Percentiles rank a stretch among this genome's conserved stretches.
Conservation (phyloP, 306 rosid species). For the Glycine latifolia region DNA sequence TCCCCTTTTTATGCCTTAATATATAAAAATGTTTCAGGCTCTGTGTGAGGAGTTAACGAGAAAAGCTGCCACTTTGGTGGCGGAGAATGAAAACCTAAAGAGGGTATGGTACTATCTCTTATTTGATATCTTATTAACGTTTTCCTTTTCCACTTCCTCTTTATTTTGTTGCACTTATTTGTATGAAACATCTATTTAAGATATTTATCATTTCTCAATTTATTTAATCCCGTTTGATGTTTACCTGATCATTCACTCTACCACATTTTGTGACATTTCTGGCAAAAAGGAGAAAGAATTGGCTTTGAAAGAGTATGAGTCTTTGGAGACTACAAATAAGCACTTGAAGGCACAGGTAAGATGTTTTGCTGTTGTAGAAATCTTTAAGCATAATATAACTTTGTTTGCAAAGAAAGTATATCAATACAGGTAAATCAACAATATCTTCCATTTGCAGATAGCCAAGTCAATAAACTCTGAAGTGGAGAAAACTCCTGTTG, state of each 20-base stretch:
- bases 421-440: slow-evolving; percentile 16
- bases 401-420: slow-evolving; percentile 30
- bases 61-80: slow-evolving; percentile 76
- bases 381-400: slow-evolving; percentile 33
- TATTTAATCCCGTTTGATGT: slow-evolving; percentile 39
- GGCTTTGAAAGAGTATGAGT: slow-evolving; percentile 78
- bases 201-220: slow-evolving; percentile 32
- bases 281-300: slow-evolving; percentile 74
- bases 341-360: slow-evolving; percentile 78
- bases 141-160: slow-evolving; percentile 31
- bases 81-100: slow-evolving; percentile 82
- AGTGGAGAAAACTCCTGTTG: slow-evolving; percentile 58
- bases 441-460: slow-evolving; percentile 65
- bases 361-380: slow-evolving; percentile 31
- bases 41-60: slow-evolving; percentile 82
- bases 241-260: slow-evolving; percentile 41
- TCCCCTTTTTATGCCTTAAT: not conserved
- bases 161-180: slow-evolving; percentile 10
- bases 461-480: slow-evolving; percentile 56
- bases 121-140: slow-evolving; percentile 27
- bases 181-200: slow-evolving; percentile 25
- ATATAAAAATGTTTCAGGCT: slow-evolving; percentile 61
- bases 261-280: slow-evolving; percentile 51
- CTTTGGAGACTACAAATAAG: slow-evolving; percentile 82
- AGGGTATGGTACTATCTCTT: slow-evolving; percentile 58